Base-by-base conservation (phyloP, 352 stramenopile genomes). In the Globisporangium megalacanthum region DNA sequence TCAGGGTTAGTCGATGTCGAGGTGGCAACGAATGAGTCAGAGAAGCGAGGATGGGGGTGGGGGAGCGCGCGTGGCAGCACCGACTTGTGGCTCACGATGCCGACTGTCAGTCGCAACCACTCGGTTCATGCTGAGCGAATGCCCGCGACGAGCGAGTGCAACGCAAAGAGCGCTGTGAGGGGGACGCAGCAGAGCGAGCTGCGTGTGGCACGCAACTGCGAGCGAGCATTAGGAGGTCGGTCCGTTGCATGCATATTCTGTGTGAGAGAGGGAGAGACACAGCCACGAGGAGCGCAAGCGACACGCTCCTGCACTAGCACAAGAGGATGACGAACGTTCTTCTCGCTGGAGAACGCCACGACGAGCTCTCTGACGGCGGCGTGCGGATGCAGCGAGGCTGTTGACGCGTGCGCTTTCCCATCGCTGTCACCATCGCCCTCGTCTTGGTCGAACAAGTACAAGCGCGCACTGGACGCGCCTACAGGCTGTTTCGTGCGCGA, bases 111-210 rank as follows among this genome's bases (percentile, higher is more conserved):
- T 86, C 14, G 78, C 78, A 1, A 88, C 55, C 0, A 73, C 73
- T 1, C 72, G 67, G 39, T 84, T 86, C 14, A 88, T 72, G 36
- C 76, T 75, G 13, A 88, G 60, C 25, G 75, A 42, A 88, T 85
- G 35, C 77, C 77, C 3, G 77, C 77, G 42, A 88, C 86, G 29
- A 86, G 69, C 50, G 75, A 84, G 55, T 88, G 77, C 49, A 88
- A 55, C 3, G 77, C 86, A 60, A 88, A 86, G 57, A 88, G 68
- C 37, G 70, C 70, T 17, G 77, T 75, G 48, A 88, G 73, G 58
- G 86, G 66, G 73, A 83, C 86, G 31, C 75, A 75, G 20, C 86
- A 63, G 13, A 84, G 50, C 9, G 66, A 66, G 58, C 73, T 44
- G 8, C 37, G 37, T 14, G n/a, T n/a, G n/a, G n/a, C n/a, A n/a